Evolutionary conservation across 768 basidiomycete species (phyloP).

Genomic region (Tulasnella sp.): DNA sequence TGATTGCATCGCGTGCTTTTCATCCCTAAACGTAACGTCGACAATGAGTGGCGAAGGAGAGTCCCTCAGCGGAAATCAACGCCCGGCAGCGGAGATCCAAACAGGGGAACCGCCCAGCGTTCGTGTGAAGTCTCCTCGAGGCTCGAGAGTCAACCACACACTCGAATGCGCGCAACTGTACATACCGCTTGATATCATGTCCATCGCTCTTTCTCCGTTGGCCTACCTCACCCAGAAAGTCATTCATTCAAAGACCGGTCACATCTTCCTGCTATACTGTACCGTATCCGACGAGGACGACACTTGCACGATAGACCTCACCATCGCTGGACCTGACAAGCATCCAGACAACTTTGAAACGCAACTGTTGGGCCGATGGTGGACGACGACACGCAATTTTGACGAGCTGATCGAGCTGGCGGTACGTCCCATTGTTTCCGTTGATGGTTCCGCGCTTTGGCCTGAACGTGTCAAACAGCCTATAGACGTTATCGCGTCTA

Average conservation of each 20-base stretch:
- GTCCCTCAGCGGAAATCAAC: too few relatives aligned
- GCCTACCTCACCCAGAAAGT: conserved; percentile 13
- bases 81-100: too few relatives aligned
- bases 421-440: neutral
- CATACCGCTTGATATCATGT: too few relatives aligned
- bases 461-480: neutral
- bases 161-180: too few relatives aligned
- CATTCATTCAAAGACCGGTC: conserved; percentile 10
- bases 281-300: neutral
- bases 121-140: too few relatives aligned
- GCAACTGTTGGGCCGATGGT: conserved; percentile 5
- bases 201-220: neutral
- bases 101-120: too few relatives aligned
- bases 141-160: too few relatives aligned
- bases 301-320: neutral
- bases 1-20: too few relatives aligned
- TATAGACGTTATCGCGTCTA: neutral
- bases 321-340: neutral
- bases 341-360: neutral
- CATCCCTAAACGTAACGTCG: too few relatives aligned
- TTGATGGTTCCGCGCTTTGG: neutral
- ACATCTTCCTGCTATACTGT: conserved; percentile 7
- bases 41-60: too few relatives aligned
- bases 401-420: neutral
- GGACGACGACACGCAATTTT: neutral